phyloP scores from a whole-genome alignment of 352 stramenopile species.

The Phytophthora parvispora region DNA sequence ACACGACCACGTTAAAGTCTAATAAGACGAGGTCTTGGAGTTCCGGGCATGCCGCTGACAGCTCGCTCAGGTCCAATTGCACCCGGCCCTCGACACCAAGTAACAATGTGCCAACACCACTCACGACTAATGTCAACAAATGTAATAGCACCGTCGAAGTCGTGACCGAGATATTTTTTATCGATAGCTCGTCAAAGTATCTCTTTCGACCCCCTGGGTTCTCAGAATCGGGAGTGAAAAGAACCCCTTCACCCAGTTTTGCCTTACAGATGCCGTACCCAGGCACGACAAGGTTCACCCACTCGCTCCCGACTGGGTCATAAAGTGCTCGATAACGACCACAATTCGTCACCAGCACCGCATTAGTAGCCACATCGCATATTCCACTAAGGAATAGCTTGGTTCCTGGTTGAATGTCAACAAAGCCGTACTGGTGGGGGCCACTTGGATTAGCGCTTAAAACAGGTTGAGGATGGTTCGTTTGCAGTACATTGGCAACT shows the following conservation, averaged over 20 bases:
- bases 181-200: too few species aligned
- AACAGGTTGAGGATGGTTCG: too few species aligned
- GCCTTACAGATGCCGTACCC: conserved; percentile 1
- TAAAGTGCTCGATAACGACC: conserved; percentile 2
- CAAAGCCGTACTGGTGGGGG: too few species aligned
- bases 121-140: not conserved
- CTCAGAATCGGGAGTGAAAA: not conserved
- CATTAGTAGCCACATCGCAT: too few species aligned
- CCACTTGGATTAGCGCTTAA: too few species aligned
- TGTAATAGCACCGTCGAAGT: not conserved
- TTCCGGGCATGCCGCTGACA: not conserved
- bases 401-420: not conserved
- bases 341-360: too few species aligned
- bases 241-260: not conserved
- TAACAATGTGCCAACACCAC: too few species aligned
- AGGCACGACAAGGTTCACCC: not conserved
- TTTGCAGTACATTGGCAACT: too few species aligned
- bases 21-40: not conserved
- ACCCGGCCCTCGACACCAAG: not conserved
- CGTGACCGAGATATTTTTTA: not conserved
- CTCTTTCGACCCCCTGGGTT: not conserved
- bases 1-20: not conserved
- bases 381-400: too few species aligned
- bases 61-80: not conserved
- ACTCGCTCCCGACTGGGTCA: not conserved